phyloP scores from a whole-genome alignment of 768 basidiomycete species.

The Phanerochaete sordida region DNA sequence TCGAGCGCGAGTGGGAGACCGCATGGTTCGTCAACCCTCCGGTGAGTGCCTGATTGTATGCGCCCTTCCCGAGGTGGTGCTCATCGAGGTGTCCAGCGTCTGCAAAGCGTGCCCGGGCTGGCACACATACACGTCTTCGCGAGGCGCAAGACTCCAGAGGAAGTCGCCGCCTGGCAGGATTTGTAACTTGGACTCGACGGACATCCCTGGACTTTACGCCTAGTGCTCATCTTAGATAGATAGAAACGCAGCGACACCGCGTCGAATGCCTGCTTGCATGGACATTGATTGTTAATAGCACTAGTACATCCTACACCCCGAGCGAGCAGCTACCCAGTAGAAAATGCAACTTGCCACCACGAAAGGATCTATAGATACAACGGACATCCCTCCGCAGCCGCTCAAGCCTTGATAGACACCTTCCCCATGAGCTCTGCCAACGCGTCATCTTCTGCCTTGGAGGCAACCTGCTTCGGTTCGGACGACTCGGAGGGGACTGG shows the following conservation, averaged over 20 bases:
- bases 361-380: slow-evolving; percentile 1
- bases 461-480: slow-evolving; percentile 20
- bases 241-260: background rate
- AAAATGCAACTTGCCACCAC: background rate
- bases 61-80: background rate
- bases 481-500: slow-evolving; percentile 27
- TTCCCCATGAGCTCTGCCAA: slow-evolving; percentile 69
- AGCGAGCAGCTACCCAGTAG: background rate
- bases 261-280: background rate
- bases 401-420: slow-evolving; percentile 31
- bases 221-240: background rate
- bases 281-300: background rate
- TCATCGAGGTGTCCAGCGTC: slow-evolving; percentile 43
- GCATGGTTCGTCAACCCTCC: slow-evolving; percentile 92
- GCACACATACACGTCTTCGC: slow-evolving; percentile 91
- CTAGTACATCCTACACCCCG: background rate
- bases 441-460: slow-evolving; percentile 42
- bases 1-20: slow-evolving; percentile 77
- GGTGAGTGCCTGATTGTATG: slow-evolving; percentile 38
- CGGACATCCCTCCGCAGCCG: background rate
- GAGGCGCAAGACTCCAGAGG: slow-evolving; percentile 39
- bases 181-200: background rate
- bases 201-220: background rate
- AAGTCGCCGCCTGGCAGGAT: slow-evolving; percentile 9
- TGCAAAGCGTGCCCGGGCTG: slow-evolving; percentile 78